Evolutionary conservation across 106 monocot species (phyloP), one percentile per base, ranked within the genome.

Genomic region (Dioscorea alata): DNA sequence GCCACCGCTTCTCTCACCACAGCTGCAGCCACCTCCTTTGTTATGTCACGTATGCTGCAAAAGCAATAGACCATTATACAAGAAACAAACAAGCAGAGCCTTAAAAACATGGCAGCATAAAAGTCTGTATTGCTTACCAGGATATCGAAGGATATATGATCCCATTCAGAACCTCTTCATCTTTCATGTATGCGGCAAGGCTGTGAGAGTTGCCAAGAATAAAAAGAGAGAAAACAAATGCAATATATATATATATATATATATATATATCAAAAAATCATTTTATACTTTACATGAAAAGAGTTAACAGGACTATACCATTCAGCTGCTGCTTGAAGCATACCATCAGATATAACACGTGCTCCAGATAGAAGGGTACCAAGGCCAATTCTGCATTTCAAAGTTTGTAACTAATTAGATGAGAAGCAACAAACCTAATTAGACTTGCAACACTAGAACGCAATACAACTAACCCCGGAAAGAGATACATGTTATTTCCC

Each of bases 261-360:
- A 4, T n/a, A 19, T 23, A 13, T 10, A 22, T 50, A 23, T 2
- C 19, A 16, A 54, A 59, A 8, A 42, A 42, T 42, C 42, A 42
- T 42, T 42, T 42, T 42, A 42, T 42, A 42, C 42, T 42, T 42
- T 10, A 24, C 18, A 63, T 15, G 69, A 10, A 25, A 59, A 70
- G 59, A 20, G 4, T 56, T 0, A 48, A 59, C 22, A 22, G 31
- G 57, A 56, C 25, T 63, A 23, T 78, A 99, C 97, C 97, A 90
- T 85, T 93, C 92, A 67, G 97, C 83, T 60, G 92, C 97, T 65
- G 90, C 97, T 77, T 99, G 97, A 71, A 99, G 83, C 97, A 99
- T 99, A 69, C 90, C 97, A 69, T 99, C 97, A 22, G 97, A 99
- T 48, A 99, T 78, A 50, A 90, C 65, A 58, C 84, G 83, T 65